Evolutionary conservation across 768 basidiomycete species (phyloP).

Genomic region (Boletellus ananiceps): DNA sequence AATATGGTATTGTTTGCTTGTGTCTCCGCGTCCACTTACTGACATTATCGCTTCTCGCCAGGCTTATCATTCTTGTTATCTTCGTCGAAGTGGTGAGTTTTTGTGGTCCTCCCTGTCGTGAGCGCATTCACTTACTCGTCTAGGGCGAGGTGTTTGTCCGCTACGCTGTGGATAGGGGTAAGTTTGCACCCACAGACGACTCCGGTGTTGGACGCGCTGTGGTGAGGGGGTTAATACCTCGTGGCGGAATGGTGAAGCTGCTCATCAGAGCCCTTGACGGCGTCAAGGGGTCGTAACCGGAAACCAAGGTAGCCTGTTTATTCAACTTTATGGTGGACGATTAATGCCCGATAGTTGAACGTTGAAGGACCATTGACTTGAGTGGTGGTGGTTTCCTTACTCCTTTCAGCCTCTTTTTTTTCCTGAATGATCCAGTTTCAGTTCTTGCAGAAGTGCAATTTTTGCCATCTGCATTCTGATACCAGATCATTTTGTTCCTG

Average conservation of each 20-base stretch:
- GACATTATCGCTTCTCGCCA: slow-evolving; percentile 32
- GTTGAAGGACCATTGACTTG: background rate
- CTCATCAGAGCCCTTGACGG: slow-evolving; percentile 17
- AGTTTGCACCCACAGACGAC: background rate
- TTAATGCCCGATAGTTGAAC: background rate
- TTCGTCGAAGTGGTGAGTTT: slow-evolving; percentile 75
- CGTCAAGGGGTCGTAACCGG: slow-evolving; percentile 7
- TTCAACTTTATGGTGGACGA: background rate
- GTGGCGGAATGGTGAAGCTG: slow-evolving; percentile 22
- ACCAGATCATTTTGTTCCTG: no score
- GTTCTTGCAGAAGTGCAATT: background rate
- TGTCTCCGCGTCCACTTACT: slow-evolving; percentile 38
- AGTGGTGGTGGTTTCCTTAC: background rate
- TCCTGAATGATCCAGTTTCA: background rate
- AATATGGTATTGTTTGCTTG: slow-evolving; percentile 49
- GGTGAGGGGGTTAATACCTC: slow-evolving; percentile 18
- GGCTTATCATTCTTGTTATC: slow-evolving; percentile 86
- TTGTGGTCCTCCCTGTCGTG: no score
- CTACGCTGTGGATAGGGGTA: slow-evolving; percentile 50
- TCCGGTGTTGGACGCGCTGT: slow-evolving; percentile 3
- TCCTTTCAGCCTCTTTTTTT: background rate
- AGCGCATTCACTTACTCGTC: background rate
- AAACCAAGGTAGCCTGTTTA: background rate
- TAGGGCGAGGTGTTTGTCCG: slow-evolving; percentile 84
- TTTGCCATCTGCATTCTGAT: no score